These are phyloP conservation scores for Lotmaria passim DNA, from an alignment of 208 protist genomes.

Conservation along the genomic window DNA sequence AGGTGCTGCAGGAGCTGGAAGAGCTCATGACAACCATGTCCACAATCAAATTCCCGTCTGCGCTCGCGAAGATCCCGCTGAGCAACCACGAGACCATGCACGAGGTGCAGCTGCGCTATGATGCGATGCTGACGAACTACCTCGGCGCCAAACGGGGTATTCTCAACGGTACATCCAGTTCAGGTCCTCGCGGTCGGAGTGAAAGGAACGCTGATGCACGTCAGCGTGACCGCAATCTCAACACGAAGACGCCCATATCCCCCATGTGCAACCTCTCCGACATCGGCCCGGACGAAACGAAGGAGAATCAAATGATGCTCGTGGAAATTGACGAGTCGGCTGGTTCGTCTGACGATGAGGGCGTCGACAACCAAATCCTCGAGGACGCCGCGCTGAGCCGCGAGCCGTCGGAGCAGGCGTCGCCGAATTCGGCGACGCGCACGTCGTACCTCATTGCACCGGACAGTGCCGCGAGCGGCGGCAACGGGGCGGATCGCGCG, in stretches of 20 bases:
- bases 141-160: constrained; percentile 44
- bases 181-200: neutral
- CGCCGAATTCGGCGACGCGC: neutral
- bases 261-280: constrained; percentile 7
- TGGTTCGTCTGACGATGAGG: constrained; percentile 32
- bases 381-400: constrained; percentile 10
- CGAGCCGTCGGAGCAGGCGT: neutral
- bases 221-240: neutral
- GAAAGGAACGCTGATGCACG: neutral
- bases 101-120: constrained; percentile 54
- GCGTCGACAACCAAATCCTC: constrained; percentile 21
- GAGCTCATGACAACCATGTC: constrained; percentile 41
- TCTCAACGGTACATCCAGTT: neutral
- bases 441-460: neutral
- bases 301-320: constrained; percentile 18
- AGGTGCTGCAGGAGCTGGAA: constrained; percentile 51
- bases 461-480: neutral
- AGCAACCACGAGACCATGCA: constrained; percentile 57
- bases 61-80: constrained; percentile 38
- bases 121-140: constrained; percentile 48
- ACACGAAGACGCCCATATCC: neutral
- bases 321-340: constrained; percentile 30
- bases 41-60: constrained; percentile 23
- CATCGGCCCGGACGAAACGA: neutral
- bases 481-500: neutral